Percentiles rank a stretch among this genome's conserved stretches.
These are phyloP conservation scores for Paracoccidioides brasiliensis DNA, from an alignment of 2,329 filamentous ascomycete genomes.

Conservation along the genomic window DNA sequence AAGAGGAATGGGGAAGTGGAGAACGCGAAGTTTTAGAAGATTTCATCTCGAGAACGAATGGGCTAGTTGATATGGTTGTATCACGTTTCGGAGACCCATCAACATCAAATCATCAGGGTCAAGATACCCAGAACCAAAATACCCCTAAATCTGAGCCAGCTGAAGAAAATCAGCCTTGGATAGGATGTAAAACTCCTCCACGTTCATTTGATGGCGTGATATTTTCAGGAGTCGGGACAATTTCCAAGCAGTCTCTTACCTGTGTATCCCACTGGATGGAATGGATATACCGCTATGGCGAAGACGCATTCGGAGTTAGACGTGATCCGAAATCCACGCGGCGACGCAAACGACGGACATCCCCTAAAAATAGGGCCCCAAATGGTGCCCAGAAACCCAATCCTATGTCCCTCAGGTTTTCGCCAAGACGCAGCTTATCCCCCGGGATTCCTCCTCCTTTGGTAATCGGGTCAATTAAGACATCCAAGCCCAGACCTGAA, in stretches of 20 bases:
- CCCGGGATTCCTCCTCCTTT: slow-evolving; percentile 35
- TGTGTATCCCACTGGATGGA: slow-evolving; percentile 78
- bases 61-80: slow-evolving; percentile 76
- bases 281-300: slow-evolving; percentile 71
- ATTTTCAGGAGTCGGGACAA: slow-evolving; percentile 65
- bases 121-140: slow-evolving; percentile 14
- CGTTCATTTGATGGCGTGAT: slow-evolving; percentile 67
- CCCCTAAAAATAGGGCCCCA: neutral
- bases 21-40: slow-evolving; percentile 88
- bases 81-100: slow-evolving; percentile 62
- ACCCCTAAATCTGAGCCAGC: slow-evolving; percentile 11
- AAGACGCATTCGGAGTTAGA: slow-evolving; percentile 69
- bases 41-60: slow-evolving; percentile 65
- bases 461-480: slow-evolving; percentile 16
- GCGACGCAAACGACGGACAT: slow-evolving; percentile 25
- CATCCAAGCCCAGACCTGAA: slow-evolving; percentile 9
- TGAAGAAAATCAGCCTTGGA: slow-evolving; percentile 41
- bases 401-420: neutral
- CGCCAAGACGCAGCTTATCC: slow-evolving; percentile 17
- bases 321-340: slow-evolving; percentile 62
- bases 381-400: neutral
- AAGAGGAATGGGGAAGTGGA: slow-evolving; percentile 87
- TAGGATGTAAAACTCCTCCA: slow-evolving; percentile 57
- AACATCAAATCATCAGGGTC: slow-evolving; percentile 12
- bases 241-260: slow-evolving; percentile 58